phyloP scores from a whole-genome alignment of 345 rosid genomes.

The Murraya koenigii region DNA sequence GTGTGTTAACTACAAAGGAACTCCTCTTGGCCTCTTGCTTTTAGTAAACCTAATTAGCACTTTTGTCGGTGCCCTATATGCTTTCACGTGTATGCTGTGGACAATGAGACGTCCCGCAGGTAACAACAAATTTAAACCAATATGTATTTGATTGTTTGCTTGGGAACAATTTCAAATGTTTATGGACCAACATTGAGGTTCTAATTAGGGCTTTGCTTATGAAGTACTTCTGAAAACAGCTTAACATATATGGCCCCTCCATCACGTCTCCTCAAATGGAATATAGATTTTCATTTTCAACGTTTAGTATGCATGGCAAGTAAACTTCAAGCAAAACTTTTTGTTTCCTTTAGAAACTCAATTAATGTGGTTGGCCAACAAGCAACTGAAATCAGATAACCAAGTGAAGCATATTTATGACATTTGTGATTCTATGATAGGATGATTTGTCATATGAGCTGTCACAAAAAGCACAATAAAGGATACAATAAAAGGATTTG shows the following conservation, averaged over 20 bases:
- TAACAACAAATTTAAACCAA: not conserved
- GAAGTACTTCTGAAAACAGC: not conserved
- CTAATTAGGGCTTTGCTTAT: not conserved
- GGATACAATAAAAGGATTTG: not conserved
- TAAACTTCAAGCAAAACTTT: not conserved
- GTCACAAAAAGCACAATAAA: not conserved
- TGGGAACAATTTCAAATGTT: not conserved
- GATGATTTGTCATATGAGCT: not conserved
- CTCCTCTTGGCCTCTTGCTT: not conserved
- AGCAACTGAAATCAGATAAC: not conserved
- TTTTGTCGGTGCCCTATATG: not conserved
- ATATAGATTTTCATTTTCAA: not conserved
- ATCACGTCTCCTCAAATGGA: not conserved
- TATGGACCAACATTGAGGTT: not conserved
- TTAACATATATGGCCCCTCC: not conserved
- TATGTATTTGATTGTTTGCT: not conserved
- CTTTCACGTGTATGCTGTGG: not conserved
- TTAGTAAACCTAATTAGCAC: not conserved
- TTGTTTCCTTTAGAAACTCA: not conserved
- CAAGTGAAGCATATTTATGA: not conserved
- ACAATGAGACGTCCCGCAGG: not conserved
- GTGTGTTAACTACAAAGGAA: not conserved
- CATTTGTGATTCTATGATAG: not conserved
- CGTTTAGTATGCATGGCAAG: not conserved
- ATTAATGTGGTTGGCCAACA: not conserved